Conservation (phyloP, 139 green algal genomes). For the Tetradesmus lagerheimii region DNA sequence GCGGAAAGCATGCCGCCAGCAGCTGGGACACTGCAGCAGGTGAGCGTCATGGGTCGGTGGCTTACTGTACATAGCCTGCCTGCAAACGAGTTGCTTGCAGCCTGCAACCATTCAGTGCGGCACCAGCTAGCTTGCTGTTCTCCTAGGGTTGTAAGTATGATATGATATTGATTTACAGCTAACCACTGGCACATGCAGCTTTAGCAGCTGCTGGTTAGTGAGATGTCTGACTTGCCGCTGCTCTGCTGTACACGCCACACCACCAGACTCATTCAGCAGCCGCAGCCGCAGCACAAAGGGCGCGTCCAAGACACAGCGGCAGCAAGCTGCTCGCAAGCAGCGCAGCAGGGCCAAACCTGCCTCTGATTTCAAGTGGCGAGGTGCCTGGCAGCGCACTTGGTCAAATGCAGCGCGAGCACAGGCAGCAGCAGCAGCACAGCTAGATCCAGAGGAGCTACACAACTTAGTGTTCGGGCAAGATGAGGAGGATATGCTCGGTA, state of each 20-base stretch:
- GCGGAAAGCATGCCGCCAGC: not conserved
- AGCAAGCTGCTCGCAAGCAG: not conserved
- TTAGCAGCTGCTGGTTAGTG: not conserved
- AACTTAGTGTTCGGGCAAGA: conserved; percentile 28
- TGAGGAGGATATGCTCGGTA: not conserved
- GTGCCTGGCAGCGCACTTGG: conserved; percentile 3
- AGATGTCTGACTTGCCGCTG: not conserved
- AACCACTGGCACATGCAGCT: too few species aligned
- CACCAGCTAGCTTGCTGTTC: not conserved
- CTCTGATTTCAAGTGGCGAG: not conserved
- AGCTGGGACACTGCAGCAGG: conserved; percentile 3
- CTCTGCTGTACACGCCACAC: too few species aligned
- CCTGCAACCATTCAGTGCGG: not conserved
- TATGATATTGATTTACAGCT: too few species aligned
- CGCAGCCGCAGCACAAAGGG: conserved; percentile 2
- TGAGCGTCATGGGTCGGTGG: not conserved
- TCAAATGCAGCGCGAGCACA: not conserved
- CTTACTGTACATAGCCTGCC: not conserved
- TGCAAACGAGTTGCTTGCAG: not conserved
- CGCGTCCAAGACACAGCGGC: not conserved
- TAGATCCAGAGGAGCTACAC: conserved; percentile 27
- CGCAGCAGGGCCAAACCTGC: not conserved
- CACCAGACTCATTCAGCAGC: not conserved
- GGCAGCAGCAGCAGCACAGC: conserved; percentile 33
- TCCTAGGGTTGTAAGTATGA: too few species aligned